Evolutionary conservation across 1,139 yeast genomes (phyloP), one percentile per base, ranked within the genome.

Genomic region (Williopsis jadinii): DNA sequence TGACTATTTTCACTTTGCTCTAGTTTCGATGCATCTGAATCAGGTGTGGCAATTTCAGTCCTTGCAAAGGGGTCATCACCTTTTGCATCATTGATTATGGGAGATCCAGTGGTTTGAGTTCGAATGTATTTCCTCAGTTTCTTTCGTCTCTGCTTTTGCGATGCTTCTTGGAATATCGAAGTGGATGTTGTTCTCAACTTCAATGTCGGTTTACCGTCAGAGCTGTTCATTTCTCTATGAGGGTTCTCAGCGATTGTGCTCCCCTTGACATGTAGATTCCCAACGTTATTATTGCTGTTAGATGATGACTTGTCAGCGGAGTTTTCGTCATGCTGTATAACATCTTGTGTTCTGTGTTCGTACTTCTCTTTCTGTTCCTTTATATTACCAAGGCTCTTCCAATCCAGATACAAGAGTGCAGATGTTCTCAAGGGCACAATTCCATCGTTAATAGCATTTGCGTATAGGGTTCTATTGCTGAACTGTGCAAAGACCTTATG

Each of bases 341-440:
- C 40, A 2, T 39, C 40, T 27, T 43, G 33, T 3, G 44, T n/a
- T 13, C 41, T 32, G 14, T 39, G 34, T 24, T 43, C 42, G 14
- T 44, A 46, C 15, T 40, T 48, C 48, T 31, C 57, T 54, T 30
- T 66, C 11, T 73, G 67, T 30, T 60, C 58, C 13, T 66, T 67
- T 3, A 79, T 78, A 39, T 71, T 68, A 5, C 73, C 66, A 12
- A 77, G 61, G 6, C 81, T 84, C 41, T 67, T 68, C 85, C 87
- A 86, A 60, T 73, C 76, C 13, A 92, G 61, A 55, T 80, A 92
- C 27, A 90, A 63, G 42, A 92, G 63, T 0, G 95, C 84, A 0
- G 95, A 78, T 0, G 98, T 88, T 42, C 97, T 68, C 46, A 92
- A 66, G 0, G 98, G 97, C 0, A 92, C 98, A 42, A 92, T 88